Conservation (phyloP, 257 asterid species). For the Jaltomata sinuosa region DNA sequence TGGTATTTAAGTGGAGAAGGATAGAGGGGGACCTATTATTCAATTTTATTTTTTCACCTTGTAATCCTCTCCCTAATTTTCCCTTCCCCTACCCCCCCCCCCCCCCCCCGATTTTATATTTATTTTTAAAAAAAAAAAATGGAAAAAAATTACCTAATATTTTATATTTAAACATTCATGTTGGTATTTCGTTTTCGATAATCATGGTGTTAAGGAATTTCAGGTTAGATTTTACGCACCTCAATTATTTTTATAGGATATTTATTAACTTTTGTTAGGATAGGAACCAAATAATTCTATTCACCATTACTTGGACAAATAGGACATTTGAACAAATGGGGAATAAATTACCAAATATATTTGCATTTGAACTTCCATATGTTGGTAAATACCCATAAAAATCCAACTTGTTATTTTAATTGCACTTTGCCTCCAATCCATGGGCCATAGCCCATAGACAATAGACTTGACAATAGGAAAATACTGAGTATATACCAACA, state of each 20-base stretch:
- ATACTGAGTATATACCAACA: not conserved
- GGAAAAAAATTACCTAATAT: too few relatives aligned
- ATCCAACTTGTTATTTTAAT: not conserved
- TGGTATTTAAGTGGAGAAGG: too few relatives aligned
- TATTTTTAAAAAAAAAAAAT: too few relatives aligned
- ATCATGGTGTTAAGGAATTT: not conserved
- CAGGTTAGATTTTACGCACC: fast-evolving
- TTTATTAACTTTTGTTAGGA: not conserved
- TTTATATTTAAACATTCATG: not conserved
- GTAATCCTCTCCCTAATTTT: too few relatives aligned
- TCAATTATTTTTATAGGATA: not conserved
- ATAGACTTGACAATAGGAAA: not conserved
- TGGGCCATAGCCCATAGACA: not conserved
- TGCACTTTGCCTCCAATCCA: not conserved
- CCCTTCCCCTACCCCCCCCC: too few relatives aligned
- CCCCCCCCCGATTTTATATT: too few relatives aligned
- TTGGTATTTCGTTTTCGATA: not conserved
- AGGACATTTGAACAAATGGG: not conserved
- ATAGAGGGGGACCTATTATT: too few relatives aligned
- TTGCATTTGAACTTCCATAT: not conserved
- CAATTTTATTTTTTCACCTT: too few relatives aligned
- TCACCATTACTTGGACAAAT: not conserved
- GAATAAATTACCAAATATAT: not conserved
- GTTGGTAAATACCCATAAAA: not conserved
- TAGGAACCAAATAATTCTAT: not conserved